Conservation (phyloP, 1,284 basidiomycete species). For the Coniophora puteana region DNA sequence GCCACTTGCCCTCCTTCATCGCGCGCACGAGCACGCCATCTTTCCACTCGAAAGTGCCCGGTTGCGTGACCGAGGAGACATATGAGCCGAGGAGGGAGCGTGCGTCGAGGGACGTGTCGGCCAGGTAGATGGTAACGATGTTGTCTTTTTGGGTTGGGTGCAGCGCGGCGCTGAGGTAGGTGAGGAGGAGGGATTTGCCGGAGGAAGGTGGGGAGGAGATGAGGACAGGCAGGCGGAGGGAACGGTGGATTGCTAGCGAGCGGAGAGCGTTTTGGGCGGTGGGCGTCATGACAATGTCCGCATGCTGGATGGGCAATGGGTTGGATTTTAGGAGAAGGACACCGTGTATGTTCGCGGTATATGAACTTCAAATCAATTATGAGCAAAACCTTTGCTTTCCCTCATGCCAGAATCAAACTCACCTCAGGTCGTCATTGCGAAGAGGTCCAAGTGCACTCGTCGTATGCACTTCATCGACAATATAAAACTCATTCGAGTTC, state of each 20-base stretch:
- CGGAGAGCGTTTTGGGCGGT: slow-evolving; percentile 60
- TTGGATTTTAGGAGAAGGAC: slow-evolving; percentile 49
- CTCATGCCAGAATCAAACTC: slow-evolving; percentile 14
- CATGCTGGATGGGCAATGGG: slow-evolving; percentile 29
- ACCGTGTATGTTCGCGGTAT: slow-evolving; percentile 59
- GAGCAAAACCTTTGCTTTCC: slow-evolving; percentile 2
- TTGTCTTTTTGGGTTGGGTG: slow-evolving; percentile 55
- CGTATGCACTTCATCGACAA: slow-evolving; percentile 33
- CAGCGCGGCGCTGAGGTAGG: slow-evolving; percentile 69
- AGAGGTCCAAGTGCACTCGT: slow-evolving; percentile 32
- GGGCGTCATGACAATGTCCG: slow-evolving; percentile 63
- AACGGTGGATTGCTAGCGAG: slow-evolving; percentile 62
- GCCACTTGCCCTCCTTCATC: slow-evolving; percentile 90
- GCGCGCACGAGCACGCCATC: slow-evolving; percentile 93
- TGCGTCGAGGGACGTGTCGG: slow-evolving; percentile 93
- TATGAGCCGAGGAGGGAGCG: slow-evolving; percentile 94
- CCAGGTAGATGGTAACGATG: slow-evolving; percentile 84
- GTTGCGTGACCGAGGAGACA: slow-evolving; percentile 80
- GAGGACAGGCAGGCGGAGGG: slow-evolving; percentile 74
- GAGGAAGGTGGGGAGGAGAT: slow-evolving; percentile 87
- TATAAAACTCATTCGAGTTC: slow-evolving; percentile 45
- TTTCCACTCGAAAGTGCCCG: slow-evolving; percentile 95
- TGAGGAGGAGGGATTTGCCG: slow-evolving; percentile 84
- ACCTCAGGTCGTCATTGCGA: slow-evolving; percentile 51
- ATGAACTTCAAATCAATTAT: slow-evolving; percentile 36